Percentiles rank a stretch among this genome's conserved stretches.
Conservation (phyloP, 441 rosid genomes). For the Eutrema salsugineum region DNA sequence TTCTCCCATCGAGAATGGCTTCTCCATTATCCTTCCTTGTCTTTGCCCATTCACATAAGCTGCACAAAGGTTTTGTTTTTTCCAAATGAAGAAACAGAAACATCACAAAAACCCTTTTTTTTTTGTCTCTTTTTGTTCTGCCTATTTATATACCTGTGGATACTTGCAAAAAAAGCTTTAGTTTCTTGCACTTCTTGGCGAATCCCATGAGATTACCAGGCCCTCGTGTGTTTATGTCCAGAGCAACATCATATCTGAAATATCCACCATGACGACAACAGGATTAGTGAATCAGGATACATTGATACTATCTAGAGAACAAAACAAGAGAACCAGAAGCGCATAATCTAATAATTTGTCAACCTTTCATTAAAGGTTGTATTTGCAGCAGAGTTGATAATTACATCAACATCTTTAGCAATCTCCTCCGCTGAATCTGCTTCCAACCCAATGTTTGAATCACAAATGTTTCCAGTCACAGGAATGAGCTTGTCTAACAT, state of each 20-base stretch:
- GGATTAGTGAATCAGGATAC: slow-evolving; percentile 5
- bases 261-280: neutral
- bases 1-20: slow-evolving; percentile 69
- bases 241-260: slow-evolving; percentile 78
- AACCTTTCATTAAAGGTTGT: slow-evolving; percentile 92
- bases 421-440: slow-evolving; percentile 52
- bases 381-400: slow-evolving; percentile 85
- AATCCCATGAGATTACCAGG: slow-evolving; percentile 71
- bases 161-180: slow-evolving; percentile 81
- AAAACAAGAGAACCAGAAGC: neutral
- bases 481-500: slow-evolving; percentile 82
- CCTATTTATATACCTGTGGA: slow-evolving; percentile 57
- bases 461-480: slow-evolving; percentile 68
- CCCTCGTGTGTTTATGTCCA: slow-evolving; percentile 77
- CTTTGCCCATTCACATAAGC: slow-evolving; percentile 96
- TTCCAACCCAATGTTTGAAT: slow-evolving; percentile 62
- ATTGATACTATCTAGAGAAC: neutral
- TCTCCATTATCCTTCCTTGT: slow-evolving; percentile 83
- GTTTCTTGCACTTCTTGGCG: slow-evolving; percentile 70
- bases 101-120: neutral
- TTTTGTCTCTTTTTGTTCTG: neutral
- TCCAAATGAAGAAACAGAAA: neutral
- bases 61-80: slow-evolving; percentile 12
- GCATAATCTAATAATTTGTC: neutral
- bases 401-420: slow-evolving; percentile 65